Evolutionary conservation across 257 asterid species (phyloP).

Genomic region (Euphrasia confusa): DNA sequence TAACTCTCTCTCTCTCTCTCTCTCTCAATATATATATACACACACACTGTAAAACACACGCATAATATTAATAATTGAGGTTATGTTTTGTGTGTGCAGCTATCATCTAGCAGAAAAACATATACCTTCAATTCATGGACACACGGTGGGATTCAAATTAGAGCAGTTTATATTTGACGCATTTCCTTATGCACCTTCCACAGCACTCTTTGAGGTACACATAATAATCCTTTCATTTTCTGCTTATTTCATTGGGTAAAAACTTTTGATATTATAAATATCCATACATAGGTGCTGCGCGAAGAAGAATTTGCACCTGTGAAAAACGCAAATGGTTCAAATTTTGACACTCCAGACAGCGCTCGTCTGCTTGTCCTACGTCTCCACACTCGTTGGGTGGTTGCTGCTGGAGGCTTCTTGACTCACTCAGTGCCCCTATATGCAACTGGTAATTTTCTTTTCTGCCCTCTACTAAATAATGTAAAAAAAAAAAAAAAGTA

Average conservation of each 20-base stretch:
- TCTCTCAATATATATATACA: too few relatives aligned
- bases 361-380: constrained; percentile 86
- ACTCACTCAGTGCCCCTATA: constrained; percentile 94
- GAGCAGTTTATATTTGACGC: constrained; percentile 97
- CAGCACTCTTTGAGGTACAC: constrained; percentile 83
- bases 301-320: constrained; percentile 99
- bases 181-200: constrained; percentile 89
- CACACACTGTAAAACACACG: too few relatives aligned
- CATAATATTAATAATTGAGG: neutral
- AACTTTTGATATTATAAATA: neutral
- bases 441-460: constrained; percentile 52
- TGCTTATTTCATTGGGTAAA: neutral
- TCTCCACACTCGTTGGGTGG: constrained; percentile 93
- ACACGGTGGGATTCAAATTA: constrained; percentile 67
- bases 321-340: constrained; percentile 85
- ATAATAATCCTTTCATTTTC: neutral
- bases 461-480: neutral
- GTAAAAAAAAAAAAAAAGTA: neutral
- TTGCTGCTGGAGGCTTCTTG: constrained; percentile 96
- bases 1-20: constrained; percentile 18
- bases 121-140: constrained; percentile 84
- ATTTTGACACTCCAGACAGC: constrained; percentile 93
- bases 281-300: constrained; percentile 52
- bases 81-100: constrained; percentile 42
- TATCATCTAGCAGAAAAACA: constrained; percentile 89